Evolutionary conservation across 1,284 basidiomycete species (phyloP).

Genomic region (Sporisorium sorghi): DNA sequence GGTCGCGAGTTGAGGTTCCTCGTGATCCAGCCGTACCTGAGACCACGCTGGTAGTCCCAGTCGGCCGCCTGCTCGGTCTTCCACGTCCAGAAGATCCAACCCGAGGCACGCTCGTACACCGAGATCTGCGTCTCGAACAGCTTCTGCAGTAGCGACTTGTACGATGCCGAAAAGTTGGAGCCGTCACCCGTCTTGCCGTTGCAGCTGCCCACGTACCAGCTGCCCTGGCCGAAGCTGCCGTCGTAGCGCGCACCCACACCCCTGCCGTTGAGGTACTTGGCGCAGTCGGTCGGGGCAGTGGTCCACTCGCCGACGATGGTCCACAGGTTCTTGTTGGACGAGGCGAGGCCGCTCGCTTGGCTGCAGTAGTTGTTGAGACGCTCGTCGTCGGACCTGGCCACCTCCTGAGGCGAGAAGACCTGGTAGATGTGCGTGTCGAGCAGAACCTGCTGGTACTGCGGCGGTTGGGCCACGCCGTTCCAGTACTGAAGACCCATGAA

Average conservation of each 20-base stretch:
- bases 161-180: conserved; percentile 78
- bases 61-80: conserved; percentile 74
- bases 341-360: conserved; percentile 32
- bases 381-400: conserved; percentile 42
- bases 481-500: conserved; percentile 83
- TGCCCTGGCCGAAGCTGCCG: conserved; percentile 73
- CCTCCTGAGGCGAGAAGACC: conserved; percentile 54
- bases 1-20: conserved; percentile 41
- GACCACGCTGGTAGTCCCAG: conserved; percentile 67
- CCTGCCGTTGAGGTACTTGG: conserved; percentile 78
- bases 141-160: conserved; percentile 84
- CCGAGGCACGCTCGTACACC: conserved; percentile 71
- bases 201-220: conserved; percentile 78
- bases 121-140: conserved; percentile 83
- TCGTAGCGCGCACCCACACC: conserved; percentile 83
- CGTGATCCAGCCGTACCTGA: conserved; percentile 64
- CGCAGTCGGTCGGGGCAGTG: conserved; percentile 83
- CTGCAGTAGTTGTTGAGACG: conserved; percentile 61
- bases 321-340: conserved; percentile 56
- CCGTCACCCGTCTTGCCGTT: conserved; percentile 78
- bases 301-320: conserved; percentile 69
- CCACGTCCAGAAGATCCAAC: conserved; percentile 87
- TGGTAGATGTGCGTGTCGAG: conserved; percentile 75
- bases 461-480: conserved; percentile 76
- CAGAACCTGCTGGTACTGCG: conserved; percentile 76